These are phyloP conservation scores for Tolypocladium endophyticum DNA, from an alignment of 2,329 filamentous ascomycete genomes.

Conservation along the genomic window DNA sequence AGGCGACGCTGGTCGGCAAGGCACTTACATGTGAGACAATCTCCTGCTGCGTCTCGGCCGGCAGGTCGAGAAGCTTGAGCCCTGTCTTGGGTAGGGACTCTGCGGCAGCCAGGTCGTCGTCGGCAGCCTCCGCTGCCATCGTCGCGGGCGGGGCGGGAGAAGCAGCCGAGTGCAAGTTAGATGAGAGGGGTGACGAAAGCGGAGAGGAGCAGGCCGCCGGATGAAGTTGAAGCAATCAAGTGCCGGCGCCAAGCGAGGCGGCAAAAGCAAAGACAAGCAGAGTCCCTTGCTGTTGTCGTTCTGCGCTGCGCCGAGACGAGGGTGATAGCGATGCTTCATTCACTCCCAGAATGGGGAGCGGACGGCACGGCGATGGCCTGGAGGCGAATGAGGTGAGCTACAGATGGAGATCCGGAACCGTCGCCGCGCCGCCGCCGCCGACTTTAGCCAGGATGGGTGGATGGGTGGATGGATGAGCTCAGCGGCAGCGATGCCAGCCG, in stretches of 20 bases:
- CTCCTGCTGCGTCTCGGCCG: constrained; percentile 36
- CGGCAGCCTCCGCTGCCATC: constrained; percentile 25
- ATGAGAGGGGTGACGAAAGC: background rate
- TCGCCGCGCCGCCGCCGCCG: background rate
- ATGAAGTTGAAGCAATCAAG: background rate
- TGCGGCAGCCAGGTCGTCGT: constrained; percentile 14
- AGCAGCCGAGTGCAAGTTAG: background rate
- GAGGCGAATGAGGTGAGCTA: background rate
- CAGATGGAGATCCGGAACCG: background rate
- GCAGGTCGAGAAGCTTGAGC: constrained; percentile 30
- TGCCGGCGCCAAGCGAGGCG: background rate
- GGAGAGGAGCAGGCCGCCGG: background rate
- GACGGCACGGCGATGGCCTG: background rate
- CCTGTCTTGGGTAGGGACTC: constrained; percentile 7
- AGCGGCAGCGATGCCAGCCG: background rate
- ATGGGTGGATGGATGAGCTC: background rate
- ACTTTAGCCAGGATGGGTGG: background rate
- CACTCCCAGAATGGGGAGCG: background rate
- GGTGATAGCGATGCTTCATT: background rate
- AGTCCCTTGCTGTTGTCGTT: background rate
- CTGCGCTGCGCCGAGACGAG: background rate
- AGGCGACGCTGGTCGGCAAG: background rate
- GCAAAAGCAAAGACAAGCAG: background rate
- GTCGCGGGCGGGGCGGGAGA: constrained; percentile 4
- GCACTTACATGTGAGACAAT: constrained; percentile 34